phyloP scores from a whole-genome alignment of 352 stramenopile genomes.

The Globisporangium polare region DNA sequence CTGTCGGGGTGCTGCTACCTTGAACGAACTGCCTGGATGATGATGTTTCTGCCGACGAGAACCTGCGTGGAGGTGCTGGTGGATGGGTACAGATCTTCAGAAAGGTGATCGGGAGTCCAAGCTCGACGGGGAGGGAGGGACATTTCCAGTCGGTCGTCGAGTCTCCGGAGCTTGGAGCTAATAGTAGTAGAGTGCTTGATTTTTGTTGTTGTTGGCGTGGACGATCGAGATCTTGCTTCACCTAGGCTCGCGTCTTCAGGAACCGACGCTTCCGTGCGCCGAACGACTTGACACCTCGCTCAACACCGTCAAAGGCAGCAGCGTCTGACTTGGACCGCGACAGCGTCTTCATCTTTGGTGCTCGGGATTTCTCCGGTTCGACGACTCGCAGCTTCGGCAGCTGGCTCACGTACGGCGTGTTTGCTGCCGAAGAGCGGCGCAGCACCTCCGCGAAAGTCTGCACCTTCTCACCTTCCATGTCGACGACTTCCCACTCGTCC shows the following conservation, averaged over 20 bases:
- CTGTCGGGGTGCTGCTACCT: background rate
- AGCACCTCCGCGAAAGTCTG: conserved; percentile 61
- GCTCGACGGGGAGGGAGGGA: background rate
- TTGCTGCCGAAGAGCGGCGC: conserved; percentile 4
- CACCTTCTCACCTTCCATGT: conserved; percentile 38
- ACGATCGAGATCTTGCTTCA: conserved; percentile 4
- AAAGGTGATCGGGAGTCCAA: background rate
- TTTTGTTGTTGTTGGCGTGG: background rate
- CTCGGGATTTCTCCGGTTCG: background rate
- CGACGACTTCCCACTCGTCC: conserved; percentile 74
- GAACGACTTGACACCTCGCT: conserved; percentile 56
- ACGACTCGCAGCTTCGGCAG: background rate
- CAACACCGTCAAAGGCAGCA: conserved; percentile 5
- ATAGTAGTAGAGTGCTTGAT: conserved; percentile 7
- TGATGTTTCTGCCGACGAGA: background rate
- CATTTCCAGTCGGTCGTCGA: too few relatives aligned
- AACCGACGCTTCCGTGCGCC: conserved; percentile 44
- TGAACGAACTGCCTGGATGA: background rate
- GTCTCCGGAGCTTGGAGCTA: background rate
- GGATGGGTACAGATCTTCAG: background rate
- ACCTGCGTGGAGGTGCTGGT: background rate
- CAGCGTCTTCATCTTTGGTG: background rate
- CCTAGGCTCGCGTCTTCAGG: conserved; percentile 25
- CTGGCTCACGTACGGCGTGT: conserved; percentile 13
- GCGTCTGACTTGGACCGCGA: background rate